These are phyloP conservation scores for Lasiosphaeriaceae sp. DNA, from an alignment of 495 filamentous ascomycete genomes.

Conservation along the genomic window DNA sequence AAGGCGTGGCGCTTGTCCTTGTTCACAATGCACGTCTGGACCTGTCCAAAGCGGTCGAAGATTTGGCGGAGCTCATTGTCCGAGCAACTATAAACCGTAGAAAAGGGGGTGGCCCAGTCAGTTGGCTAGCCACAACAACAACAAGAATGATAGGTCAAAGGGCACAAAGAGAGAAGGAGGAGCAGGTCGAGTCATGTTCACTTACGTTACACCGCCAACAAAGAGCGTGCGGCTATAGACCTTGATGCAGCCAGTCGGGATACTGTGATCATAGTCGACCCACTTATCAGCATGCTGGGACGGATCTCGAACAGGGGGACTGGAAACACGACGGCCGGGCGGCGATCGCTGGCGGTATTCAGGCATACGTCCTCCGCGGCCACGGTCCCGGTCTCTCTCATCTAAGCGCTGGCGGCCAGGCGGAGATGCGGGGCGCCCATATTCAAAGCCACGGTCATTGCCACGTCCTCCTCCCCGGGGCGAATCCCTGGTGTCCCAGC, in stretches of 20 bases:
- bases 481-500: conserved; percentile 54
- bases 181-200: conserved; percentile 10
- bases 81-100: conserved; percentile 49
- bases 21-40: conserved; percentile 97
- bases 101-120: no score
- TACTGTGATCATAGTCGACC: conserved; percentile 71
- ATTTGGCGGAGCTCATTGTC: conserved; percentile 75
- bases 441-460: conserved; percentile 37
- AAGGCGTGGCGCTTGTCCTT: conserved; percentile 97
- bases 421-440: conserved; percentile 31
- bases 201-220: conserved; percentile 91
- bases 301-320: conserved; percentile 45
- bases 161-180: not conserved
- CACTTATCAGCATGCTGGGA: conserved; percentile 54
- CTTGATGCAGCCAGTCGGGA: conserved; percentile 77
- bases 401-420: conserved; percentile 56
- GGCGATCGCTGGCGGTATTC: conserved; percentile 88
- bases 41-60: conserved; percentile 75
- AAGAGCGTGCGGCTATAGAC: conserved; percentile 94
- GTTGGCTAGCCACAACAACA: no score
- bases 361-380: conserved; percentile 52
- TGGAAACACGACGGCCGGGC: conserved; percentile 56
- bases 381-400: conserved; percentile 47
- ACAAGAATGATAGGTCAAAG: not conserved
- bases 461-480: conserved; percentile 33